A percentile compares a stretch with the other conserved stretches of the same genome.
phyloP scores from a whole-genome alignment of 2,329 filamentous ascomycete species.

The Sclerotinia borealis region DNA sequence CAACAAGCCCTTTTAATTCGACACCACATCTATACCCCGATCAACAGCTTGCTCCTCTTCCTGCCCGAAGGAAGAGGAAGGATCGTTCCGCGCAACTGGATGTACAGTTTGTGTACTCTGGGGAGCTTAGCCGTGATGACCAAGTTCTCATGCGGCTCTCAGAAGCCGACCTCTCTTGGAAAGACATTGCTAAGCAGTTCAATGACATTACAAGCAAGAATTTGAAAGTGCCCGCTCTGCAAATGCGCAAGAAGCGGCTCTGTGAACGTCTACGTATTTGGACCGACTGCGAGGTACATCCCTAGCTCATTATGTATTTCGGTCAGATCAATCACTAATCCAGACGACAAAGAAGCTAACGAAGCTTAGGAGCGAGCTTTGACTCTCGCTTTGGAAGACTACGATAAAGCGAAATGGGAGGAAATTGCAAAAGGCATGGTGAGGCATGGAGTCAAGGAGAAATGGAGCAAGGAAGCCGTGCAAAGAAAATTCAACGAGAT shows the following conservation, averaged over 20 bases:
- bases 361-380: slow-evolving; percentile 29
- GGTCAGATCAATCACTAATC: slow-evolving; percentile 12
- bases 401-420: slow-evolving; percentile 32
- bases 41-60: not conserved
- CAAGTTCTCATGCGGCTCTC: slow-evolving; percentile 32
- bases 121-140: slow-evolving; percentile 30
- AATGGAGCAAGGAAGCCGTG: slow-evolving; percentile 32
- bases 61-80: slow-evolving; percentile 24
- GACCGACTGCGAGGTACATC: slow-evolving; percentile 22
- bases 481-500: slow-evolving; percentile 34
- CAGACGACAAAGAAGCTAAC: slow-evolving; percentile 8
- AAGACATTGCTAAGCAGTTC: slow-evolving; percentile 30
- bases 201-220: slow-evolving; percentile 28
- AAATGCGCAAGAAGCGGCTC: slow-evolving; percentile 35
- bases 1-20: slow-evolving; percentile 18
- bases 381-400: slow-evolving; percentile 29
- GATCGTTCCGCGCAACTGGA: slow-evolving; percentile 16
- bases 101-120: slow-evolving; percentile 10
- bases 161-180: slow-evolving; percentile 33
- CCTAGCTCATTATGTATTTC: slow-evolving; percentile 10
- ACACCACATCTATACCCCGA: slow-evolving; percentile 14
- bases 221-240: slow-evolving; percentile 33
- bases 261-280: slow-evolving; percentile 31
- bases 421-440: slow-evolving; percentile 31
- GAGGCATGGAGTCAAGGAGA: slow-evolving; percentile 31